A percentile compares a stretch with the other conserved stretches of the same genome.
These are phyloP conservation scores for Daldinia loculata DNA, from an alignment of 495 filamentous ascomycete genomes.

Conservation along the genomic window DNA sequence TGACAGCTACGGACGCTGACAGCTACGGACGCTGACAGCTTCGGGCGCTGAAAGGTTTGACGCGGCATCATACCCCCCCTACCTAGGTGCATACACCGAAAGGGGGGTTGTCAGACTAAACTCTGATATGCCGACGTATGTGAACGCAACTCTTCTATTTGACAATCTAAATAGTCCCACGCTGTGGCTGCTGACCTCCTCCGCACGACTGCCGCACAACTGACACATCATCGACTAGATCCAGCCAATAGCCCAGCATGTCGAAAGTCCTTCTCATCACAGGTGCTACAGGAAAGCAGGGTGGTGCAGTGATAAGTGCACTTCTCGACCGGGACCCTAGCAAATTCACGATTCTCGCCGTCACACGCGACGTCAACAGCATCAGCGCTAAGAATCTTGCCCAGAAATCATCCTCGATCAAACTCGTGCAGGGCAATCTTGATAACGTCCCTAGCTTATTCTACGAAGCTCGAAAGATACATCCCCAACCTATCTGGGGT, in stretches of 20 bases:
- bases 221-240: not conserved
- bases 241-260: slow-evolving; percentile 35
- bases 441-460: slow-evolving; percentile 64
- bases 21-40: slow-evolving; percentile 25
- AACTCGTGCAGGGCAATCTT: slow-evolving; percentile 67
- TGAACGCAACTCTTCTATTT: slow-evolving; percentile 13
- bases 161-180: slow-evolving; percentile 14
- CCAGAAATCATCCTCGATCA: slow-evolving; percentile 56
- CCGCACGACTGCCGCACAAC: not conserved
- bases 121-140: slow-evolving; percentile 28
- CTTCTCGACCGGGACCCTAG: slow-evolving; percentile 52
- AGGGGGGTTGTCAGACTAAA: slow-evolving; percentile 7
- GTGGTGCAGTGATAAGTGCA: slow-evolving; percentile 65
- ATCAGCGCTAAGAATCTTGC: slow-evolving; percentile 59
- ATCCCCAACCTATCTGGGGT: slow-evolving; percentile 49
- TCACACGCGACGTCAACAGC: slow-evolving; percentile 66
- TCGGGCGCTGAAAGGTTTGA: slow-evolving; percentile 25
- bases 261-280: slow-evolving; percentile 65
- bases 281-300: slow-evolving; percentile 76
- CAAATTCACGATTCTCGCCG: slow-evolving; percentile 64
- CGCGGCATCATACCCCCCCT: slow-evolving; percentile 7
- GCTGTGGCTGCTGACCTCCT: slow-evolving; percentile 10
- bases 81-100: slow-evolving; percentile 13
- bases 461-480: slow-evolving; percentile 51
- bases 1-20: slow-evolving; percentile 24